phyloP scores from a whole-genome alignment of 306 rosid genomes.

The Dalbergia oliveri region DNA sequence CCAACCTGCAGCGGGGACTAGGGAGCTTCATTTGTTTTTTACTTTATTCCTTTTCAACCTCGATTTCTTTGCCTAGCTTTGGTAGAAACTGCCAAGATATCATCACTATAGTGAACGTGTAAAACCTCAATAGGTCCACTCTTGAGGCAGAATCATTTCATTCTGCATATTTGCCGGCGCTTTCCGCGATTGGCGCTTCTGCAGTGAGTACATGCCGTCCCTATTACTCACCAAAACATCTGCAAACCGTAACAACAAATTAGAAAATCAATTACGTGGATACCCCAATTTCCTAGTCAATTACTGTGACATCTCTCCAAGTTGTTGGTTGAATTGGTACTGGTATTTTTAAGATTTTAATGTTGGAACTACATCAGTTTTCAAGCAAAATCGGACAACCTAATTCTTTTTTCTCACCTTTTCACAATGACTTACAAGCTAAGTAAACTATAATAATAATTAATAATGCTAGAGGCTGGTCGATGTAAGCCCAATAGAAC shows the following conservation, averaged over 20 bases:
- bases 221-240: constrained; percentile 51
- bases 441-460: constrained; percentile 15
- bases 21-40: not conserved
- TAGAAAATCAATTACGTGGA: not conserved
- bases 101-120: not conserved
- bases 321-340: not conserved
- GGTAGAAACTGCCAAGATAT: constrained; percentile 27
- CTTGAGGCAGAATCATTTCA: constrained; percentile 73
- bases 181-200: constrained; percentile 51
- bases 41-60: constrained; percentile 21
- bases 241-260: constrained; percentile 33
- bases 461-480: not conserved
- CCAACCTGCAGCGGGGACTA: not conserved
- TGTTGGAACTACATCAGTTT: not conserved
- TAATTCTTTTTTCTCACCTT: not conserved
- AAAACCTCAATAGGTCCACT: constrained; percentile 77
- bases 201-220: constrained; percentile 52
- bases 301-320: not conserved
- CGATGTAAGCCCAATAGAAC: not conserved
- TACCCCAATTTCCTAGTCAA: constrained; percentile 29
- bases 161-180: constrained; percentile 41
- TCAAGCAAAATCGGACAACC: not conserved
- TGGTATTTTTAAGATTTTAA: not conserved
- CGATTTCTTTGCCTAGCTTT: not conserved
- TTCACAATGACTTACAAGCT: constrained; percentile 42